Evolutionary conservation across 257 asterid species (phyloP).

Genomic region (Rhazya stricta): DNA sequence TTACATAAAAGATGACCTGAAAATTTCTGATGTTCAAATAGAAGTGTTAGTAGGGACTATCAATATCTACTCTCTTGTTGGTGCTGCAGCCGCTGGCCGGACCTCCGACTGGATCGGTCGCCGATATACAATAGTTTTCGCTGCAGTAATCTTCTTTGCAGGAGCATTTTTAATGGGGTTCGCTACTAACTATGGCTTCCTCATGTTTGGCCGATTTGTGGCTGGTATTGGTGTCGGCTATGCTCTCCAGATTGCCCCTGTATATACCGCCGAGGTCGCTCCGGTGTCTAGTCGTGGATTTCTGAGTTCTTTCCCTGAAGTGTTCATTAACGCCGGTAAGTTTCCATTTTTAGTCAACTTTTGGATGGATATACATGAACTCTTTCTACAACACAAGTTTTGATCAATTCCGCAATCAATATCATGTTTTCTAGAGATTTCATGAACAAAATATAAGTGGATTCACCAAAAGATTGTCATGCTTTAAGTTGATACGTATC

Average conservation of each 20-base stretch:
- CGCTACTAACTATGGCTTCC: conserved; percentile 30
- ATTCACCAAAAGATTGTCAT: too few relatives aligned
- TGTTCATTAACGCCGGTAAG: conserved; percentile 29
- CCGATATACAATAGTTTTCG: conserved; percentile 27
- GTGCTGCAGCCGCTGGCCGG: conserved; percentile 32
- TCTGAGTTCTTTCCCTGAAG: conserved; percentile 36
- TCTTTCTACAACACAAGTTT: too few relatives aligned
- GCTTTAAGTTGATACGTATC: too few relatives aligned
- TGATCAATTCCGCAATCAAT: too few relatives aligned
- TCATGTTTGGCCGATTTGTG: conserved; percentile 34
- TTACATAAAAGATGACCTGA: conserved; percentile 23
- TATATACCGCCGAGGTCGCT: conserved; percentile 28
- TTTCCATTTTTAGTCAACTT: neutral
- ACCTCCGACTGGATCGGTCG: conserved; percentile 38
- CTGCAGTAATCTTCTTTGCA: conserved; percentile 18
- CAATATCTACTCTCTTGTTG: conserved; percentile 28
- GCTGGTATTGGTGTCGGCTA: conserved; percentile 35
- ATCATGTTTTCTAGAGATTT: neutral
- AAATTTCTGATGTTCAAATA: conserved; percentile 21
- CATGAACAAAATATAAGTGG: too few relatives aligned
- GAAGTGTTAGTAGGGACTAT: conserved; percentile 27
- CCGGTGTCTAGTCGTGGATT: conserved; percentile 26
- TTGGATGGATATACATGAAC: neutral
- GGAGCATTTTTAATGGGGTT: conserved; percentile 35
- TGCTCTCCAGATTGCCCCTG: conserved; percentile 30